A percentile compares a stretch with the other conserved stretches of the same genome.
Conservation (phyloP, 768 basidiomycete genomes). For the Tricholoma sp. region DNA sequence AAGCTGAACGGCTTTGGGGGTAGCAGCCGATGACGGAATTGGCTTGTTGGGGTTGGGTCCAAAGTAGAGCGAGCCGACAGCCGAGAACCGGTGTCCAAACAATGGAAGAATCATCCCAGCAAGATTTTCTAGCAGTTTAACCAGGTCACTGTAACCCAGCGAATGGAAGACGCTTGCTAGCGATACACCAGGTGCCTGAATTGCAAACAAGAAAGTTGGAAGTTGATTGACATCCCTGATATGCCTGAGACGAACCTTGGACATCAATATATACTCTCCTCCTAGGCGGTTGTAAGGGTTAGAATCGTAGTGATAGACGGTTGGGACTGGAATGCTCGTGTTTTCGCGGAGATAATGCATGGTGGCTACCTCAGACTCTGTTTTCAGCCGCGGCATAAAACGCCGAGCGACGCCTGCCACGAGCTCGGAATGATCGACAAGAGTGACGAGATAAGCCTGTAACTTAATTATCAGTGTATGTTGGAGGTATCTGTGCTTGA, state of each 20-base stretch:
- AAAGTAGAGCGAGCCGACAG: conserved; percentile 71
- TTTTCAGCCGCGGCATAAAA: conserved; percentile 84
- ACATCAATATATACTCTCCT: conserved; percentile 84
- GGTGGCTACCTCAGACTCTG: conserved; percentile 82
- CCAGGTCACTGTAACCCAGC: conserved; percentile 59
- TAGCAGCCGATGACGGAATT: conserved; percentile 33
- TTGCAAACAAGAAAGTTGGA: conserved; percentile 2
- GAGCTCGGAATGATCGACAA: conserved; percentile 54
- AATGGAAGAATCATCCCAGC: conserved; percentile 65
- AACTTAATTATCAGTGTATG: conserved; percentile 4
- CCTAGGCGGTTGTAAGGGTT: conserved; percentile 83
- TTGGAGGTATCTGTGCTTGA: neutral
- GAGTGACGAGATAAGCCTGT: conserved; percentile 73
- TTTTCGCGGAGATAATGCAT: conserved; percentile 72
- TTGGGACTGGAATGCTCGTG: conserved; percentile 69
- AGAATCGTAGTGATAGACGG: conserved; percentile 71
- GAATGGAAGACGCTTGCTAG: conserved; percentile 68
- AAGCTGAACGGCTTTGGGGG: conserved; percentile 37
- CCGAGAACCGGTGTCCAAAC: conserved; percentile 70
- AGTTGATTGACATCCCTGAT: conserved; percentile 3
- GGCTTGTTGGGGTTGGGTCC: conserved; percentile 35
- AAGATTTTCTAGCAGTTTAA: conserved; percentile 61
- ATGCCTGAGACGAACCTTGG: conserved; percentile 49
- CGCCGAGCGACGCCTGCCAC: conserved; percentile 79
- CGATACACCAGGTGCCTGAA: conserved; percentile 63